phyloP scores from a whole-genome alignment of 23 red algal genomes.

The Agarophyton chilense region DNA sequence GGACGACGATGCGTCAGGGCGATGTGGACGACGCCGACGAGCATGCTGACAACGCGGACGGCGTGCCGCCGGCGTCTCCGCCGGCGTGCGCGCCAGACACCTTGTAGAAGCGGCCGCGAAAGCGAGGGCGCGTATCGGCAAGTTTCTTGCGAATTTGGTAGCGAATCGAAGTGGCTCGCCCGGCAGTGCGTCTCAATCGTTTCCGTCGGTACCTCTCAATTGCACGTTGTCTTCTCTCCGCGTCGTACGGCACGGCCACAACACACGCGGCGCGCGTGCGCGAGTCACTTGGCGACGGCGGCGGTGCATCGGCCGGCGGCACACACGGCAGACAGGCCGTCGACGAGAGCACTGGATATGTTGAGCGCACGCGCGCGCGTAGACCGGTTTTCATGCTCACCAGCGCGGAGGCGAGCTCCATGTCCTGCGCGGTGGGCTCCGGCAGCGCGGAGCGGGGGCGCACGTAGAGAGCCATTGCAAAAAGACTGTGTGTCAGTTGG shows the following conservation, averaged over 20 bases:
- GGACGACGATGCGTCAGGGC: too few species aligned
- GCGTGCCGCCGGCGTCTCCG: too few species aligned
- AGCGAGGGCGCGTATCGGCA: constrained; percentile 68
- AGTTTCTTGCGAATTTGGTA: constrained; percentile 79
- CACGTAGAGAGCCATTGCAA: constrained; percentile 5
- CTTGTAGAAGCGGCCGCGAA: constrained; percentile 75
- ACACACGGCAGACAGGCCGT: not conserved
- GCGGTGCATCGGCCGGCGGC: not conserved
- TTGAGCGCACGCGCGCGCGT: not conserved
- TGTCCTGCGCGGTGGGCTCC: constrained; percentile 57
- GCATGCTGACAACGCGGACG: too few species aligned
- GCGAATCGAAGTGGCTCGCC: constrained; percentile 35
- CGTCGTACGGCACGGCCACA: not conserved
- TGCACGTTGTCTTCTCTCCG: not conserved
- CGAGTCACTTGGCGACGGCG: not conserved
- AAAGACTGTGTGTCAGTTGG: too few species aligned
- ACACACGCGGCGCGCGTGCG: not conserved
- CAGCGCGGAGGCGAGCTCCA: constrained; percentile 61
- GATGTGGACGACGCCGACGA: too few species aligned
- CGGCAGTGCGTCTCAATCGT: not conserved
- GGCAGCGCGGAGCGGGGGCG: constrained; percentile 26
- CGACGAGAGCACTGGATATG: not conserved
- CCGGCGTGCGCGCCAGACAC: not conserved
- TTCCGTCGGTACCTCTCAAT: constrained; percentile 21
- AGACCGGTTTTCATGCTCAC: constrained; percentile 42